Conservation (phyloP, 116 monocot genomes). For the Trichopus zeylanicus region DNA sequence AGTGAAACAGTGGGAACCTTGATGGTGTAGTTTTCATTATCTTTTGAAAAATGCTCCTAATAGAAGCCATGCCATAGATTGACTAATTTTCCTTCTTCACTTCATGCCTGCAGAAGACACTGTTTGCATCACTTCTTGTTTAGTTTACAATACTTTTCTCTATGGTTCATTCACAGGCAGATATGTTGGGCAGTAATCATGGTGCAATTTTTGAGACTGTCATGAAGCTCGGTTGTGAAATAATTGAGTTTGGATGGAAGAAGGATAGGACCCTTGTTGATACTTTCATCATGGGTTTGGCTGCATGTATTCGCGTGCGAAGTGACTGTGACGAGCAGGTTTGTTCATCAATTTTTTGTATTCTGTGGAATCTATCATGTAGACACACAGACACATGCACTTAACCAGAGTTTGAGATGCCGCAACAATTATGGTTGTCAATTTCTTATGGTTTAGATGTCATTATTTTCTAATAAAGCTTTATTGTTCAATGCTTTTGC, state of each 20-base stretch:
- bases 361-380: neutral
- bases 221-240: slow-evolving; percentile 88
- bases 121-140: neutral
- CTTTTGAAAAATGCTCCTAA: neutral
- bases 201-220: slow-evolving; percentile 80
- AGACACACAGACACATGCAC: no score
- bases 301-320: slow-evolving; percentile 82
- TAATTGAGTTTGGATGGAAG: slow-evolving; percentile 98
- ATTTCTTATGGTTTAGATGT: no score
- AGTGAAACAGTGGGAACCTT: no score
- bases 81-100: no score
- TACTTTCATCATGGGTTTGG: slow-evolving; percentile 98
- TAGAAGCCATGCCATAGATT: no score
- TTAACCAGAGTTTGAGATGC: no score
- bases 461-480: no score
- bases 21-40: neutral
- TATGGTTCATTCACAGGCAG: slow-evolving; percentile 44
- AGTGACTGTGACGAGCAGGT: slow-evolving; percentile 94
- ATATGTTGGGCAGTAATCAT: slow-evolving; percentile 62
- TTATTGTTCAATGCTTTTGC: no score
- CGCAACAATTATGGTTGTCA: no score
- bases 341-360: neutral
- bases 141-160: neutral
- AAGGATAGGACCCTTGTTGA: slow-evolving; percentile 95
- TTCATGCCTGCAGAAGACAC: neutral